A percentile compares a stretch with the other conserved stretches of the same genome.
phyloP scores from a whole-genome alignment of 1,284 basidiomycete genomes.

The Fomitopsis palustris region DNA sequence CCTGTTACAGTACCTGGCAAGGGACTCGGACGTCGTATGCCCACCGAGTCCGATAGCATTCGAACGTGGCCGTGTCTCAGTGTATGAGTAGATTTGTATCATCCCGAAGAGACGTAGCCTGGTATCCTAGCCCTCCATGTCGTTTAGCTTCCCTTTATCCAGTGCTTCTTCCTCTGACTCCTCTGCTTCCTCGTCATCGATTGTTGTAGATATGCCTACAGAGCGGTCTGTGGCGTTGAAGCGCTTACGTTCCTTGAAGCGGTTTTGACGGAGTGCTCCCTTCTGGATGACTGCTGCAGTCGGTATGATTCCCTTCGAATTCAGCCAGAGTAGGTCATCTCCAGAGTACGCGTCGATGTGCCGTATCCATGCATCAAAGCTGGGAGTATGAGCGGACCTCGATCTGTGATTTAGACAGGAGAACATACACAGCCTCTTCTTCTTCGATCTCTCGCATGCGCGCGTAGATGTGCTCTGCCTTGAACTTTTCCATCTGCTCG shows the following conservation, averaged over 20 bases:
- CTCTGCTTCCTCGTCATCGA: conserved; percentile 50
- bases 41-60: no score
- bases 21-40: no score
- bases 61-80: background rate
- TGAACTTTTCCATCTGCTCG: conserved; percentile 74
- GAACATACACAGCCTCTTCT: conserved; percentile 69
- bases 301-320: conserved; percentile 70
- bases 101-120: background rate
- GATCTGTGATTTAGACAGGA: conserved; percentile 6
- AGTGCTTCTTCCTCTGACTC: conserved; percentile 59
- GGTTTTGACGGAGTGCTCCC: conserved; percentile 53
- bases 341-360: conserved; percentile 68
- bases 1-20: no score
- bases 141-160: conserved; percentile 56
- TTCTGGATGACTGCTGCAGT: conserved; percentile 60
- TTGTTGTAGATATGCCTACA: conserved; percentile 31
- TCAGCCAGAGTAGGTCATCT: conserved; percentile 67
- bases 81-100: background rate
- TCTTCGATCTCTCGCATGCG: conserved; percentile 84
- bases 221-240: conserved; percentile 61
- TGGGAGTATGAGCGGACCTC: conserved; percentile 24
- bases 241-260: conserved; percentile 62
- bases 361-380: conserved; percentile 76
- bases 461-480: conserved; percentile 80
- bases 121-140: conserved; percentile 61